Conservation (phyloP, 140 eudicot species). For the Anethum foeniculum region DNA sequence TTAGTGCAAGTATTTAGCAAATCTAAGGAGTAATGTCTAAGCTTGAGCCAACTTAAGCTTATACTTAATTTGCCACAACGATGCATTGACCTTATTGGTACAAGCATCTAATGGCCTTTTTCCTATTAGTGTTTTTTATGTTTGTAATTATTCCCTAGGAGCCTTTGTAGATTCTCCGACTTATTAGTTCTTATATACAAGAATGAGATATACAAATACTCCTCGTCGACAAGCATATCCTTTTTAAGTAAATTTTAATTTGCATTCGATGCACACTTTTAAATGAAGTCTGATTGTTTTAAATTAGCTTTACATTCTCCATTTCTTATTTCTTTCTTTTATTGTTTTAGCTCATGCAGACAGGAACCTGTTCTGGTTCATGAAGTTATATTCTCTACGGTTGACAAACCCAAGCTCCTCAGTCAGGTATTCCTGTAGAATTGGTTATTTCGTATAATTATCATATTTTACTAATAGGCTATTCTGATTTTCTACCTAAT, state of each 20-base stretch:
- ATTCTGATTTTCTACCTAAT: background rate
- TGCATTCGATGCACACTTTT: background rate
- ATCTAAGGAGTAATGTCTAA: background rate
- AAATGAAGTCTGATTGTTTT: background rate
- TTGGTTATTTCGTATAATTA: background rate
- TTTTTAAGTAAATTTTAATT: background rate
- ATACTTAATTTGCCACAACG: background rate
- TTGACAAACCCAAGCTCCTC: constrained; percentile 95
- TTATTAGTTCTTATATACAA: background rate
- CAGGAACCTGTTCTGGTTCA: constrained; percentile 50
- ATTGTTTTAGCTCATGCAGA: constrained; percentile 30
- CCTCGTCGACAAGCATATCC: background rate
- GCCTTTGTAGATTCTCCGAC: too few species aligned
- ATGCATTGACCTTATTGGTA: background rate
- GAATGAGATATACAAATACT: background rate
- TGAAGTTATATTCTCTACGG: constrained; percentile 82
- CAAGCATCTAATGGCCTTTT: background rate
- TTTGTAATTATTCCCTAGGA: background rate
- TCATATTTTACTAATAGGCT: background rate
- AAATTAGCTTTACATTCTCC: background rate
- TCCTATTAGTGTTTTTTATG: background rate
- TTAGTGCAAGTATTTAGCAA: background rate
- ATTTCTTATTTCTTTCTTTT: background rate
- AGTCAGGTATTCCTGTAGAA: constrained; percentile 53
- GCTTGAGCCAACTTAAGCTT: background rate